Evolutionary conservation across 202 grass and related monocot genomes (phyloP), one percentile per base, ranked within the genome.

Genomic region (Musa balbisiana): DNA sequence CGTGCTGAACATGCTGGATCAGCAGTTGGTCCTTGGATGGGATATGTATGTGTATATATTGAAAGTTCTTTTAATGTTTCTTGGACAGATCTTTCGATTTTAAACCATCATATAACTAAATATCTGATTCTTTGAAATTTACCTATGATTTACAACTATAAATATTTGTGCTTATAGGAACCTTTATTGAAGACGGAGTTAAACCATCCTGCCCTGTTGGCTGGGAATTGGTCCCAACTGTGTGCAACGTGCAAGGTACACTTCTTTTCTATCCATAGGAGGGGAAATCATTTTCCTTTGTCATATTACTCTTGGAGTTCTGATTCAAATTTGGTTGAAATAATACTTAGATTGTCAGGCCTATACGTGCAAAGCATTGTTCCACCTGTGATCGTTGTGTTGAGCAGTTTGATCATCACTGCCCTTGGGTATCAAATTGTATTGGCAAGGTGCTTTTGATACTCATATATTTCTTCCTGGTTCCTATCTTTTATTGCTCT

Each of bases 371-470:
- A 2, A 99, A 99, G 80, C 95, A 99, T 85, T 99, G 91, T 49
- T 88, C 91, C 73, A 95, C 91, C 78, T 99, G 95, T 88, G 95
- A 99, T 87, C 91, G 91, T 49, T 99, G 95, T 69, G 91, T 99
- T 71, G 91, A 98, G 77, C 95, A 98, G 82, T 94, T 98, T 88
- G 91, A 98, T 75, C 95, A 98, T 89, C 95, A 98, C 75, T 99
- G 95, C 71, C 95, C 95, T 49, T 99, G 95, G 95, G 83, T 99
- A 83, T 99, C 95, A 73, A 99, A 99, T 92, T 99, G 95, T 80
- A 87, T 99, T 51, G 95, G 95, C 85, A 99, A 99, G 91, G 95
- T 94, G 33, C 16, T 50, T 63, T 43, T 62, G 73, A 33, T 5
- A 52, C 29, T 63, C 67, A 29, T 76, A 68, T 58, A 43, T 52